These are phyloP conservation scores for Aspergillus haitiensis DNA, from an alignment of 495 filamentous ascomycete genomes.

Conservation along the genomic window DNA sequence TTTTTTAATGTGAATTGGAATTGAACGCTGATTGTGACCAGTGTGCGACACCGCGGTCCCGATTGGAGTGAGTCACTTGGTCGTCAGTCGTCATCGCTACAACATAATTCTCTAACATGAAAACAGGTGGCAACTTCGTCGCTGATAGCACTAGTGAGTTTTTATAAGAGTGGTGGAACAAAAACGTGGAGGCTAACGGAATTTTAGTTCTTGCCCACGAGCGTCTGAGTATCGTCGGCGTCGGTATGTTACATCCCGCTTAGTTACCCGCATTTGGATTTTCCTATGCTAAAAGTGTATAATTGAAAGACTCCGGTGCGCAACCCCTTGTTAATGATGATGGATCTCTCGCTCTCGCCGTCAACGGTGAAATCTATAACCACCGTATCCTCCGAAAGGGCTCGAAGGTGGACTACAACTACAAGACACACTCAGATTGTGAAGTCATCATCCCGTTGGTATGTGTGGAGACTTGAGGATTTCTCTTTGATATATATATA, in stretches of 20 bases:
- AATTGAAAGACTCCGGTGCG: constrained; percentile 75
- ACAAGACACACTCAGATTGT: constrained; percentile 97
- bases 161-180: background rate
- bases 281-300: constrained; percentile 22
- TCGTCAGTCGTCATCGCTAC: constrained; percentile 5
- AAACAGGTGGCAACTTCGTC: constrained; percentile 80
- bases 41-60: constrained; percentile 92
- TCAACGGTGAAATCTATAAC: constrained; percentile 99
- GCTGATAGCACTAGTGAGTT: constrained; percentile 83
- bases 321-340: constrained; percentile 94
- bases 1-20: constrained; percentile 20
- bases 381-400: constrained; percentile 87
- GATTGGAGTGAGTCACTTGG: constrained; percentile 86
- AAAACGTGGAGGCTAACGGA: constrained; percentile 31
- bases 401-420: constrained; percentile 77
- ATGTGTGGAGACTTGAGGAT: constrained; percentile 33
- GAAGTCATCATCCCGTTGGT: constrained; percentile 98
- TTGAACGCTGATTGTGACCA: constrained; percentile 51
- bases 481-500: background rate
- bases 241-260: constrained; percentile 62
- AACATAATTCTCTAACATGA: constrained; percentile 20
- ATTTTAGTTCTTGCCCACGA: constrained; percentile 89
- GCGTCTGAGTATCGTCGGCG: constrained; percentile 94
- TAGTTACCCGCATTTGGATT: constrained; percentile 3
- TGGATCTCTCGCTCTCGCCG: constrained; percentile 81